These are phyloP conservation scores for Agrostemma githago DNA, from an alignment of 148 eudicot genomes.

Conservation along the genomic window DNA sequence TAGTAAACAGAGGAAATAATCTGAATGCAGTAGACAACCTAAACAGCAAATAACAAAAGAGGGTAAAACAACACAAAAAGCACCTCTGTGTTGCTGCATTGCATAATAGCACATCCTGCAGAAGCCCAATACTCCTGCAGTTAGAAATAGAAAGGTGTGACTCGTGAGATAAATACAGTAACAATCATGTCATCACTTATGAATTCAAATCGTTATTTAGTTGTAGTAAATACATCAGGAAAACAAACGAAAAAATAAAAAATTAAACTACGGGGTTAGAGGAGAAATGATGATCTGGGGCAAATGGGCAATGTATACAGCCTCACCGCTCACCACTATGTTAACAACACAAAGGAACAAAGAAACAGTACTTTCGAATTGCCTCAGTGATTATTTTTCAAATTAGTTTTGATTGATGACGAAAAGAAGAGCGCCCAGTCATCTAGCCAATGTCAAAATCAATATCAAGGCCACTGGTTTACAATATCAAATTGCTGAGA, in stretches of 20 bases:
- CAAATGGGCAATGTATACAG: not conserved
- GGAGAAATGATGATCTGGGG: not conserved
- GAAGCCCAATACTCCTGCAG: conserved; percentile 98
- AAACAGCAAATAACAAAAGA: not conserved
- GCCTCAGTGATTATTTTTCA: not conserved
- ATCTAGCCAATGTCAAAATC: not conserved
- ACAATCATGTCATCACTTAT: not conserved
- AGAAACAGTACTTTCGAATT: not conserved
- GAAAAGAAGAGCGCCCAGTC: not conserved
- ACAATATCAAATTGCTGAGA: not conserved
- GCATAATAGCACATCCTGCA: conserved; percentile 99
- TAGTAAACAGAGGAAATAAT: not conserved
- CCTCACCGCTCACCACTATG: not conserved
- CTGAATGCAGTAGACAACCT: not conserved
- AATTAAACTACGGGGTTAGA: not conserved
- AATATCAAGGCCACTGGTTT: not conserved
- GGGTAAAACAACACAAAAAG: not conserved
- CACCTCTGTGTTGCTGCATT: conserved; percentile 99
- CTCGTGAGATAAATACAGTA: conserved; percentile 3
- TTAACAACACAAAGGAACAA: not conserved
- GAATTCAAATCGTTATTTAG: too few species aligned
- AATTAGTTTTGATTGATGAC: too few species aligned
- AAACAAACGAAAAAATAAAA: not conserved
- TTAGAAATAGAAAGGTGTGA: conserved; percentile 6
- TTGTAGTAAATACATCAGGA: not conserved